Percentiles rank a stretch among this genome's conserved stretches.
phyloP scores from a whole-genome alignment of 1,139 yeast genomes.

The Kurtzmaniella natalensis region DNA sequence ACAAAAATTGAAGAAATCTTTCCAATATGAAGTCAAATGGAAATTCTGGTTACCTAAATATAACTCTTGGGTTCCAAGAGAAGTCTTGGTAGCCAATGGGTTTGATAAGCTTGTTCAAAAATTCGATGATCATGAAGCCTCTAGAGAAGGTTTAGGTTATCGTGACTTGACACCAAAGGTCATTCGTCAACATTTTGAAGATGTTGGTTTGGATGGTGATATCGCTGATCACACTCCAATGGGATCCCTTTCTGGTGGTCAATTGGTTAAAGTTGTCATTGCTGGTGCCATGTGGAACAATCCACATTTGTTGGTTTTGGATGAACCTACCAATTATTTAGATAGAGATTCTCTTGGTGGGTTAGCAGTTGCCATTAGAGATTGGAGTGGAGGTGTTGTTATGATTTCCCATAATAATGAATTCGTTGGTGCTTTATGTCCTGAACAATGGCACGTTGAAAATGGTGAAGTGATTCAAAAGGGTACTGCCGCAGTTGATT shows the following conservation, averaged over 20 bases:
- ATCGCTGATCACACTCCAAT: conserved; percentile 97
- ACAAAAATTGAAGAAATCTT: conserved; percentile 91
- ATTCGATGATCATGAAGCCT: conserved; percentile 97
- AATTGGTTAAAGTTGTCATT: conserved; percentile 94
- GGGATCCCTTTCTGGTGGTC: conserved; percentile 97
- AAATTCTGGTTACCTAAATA: conserved; percentile 86
- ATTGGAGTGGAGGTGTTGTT: conserved; percentile 97
- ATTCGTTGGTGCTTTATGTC: conserved; percentile 95
- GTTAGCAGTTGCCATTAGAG: conserved; percentile 93
- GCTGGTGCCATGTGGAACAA: conserved; percentile 99
- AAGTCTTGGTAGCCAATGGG: conserved; percentile 72
- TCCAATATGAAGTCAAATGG: conserved; percentile 98
- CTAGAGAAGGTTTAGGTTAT: conserved; percentile 97
- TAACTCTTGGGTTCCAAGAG: conserved; percentile 92
- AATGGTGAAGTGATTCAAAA: conserved; percentile 85
- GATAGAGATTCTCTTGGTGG: conserved; percentile 98
- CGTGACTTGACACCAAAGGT: conserved; percentile 89
- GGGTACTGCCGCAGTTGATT: conserved; percentile 73
- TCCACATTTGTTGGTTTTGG: conserved; percentile 95
- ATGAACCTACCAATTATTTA: conserved; percentile 97
- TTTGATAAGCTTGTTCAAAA: conserved; percentile 85
- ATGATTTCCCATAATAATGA: conserved; percentile 98
- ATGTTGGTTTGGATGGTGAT: conserved; percentile 94
- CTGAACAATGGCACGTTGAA: conserved; percentile 97
- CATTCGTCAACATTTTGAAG: conserved; percentile 94